Percentiles rank a stretch among this genome's conserved stretches.
Conservation (phyloP, 495 filamentous ascomycete species). For the Durotheca rogersii region DNA sequence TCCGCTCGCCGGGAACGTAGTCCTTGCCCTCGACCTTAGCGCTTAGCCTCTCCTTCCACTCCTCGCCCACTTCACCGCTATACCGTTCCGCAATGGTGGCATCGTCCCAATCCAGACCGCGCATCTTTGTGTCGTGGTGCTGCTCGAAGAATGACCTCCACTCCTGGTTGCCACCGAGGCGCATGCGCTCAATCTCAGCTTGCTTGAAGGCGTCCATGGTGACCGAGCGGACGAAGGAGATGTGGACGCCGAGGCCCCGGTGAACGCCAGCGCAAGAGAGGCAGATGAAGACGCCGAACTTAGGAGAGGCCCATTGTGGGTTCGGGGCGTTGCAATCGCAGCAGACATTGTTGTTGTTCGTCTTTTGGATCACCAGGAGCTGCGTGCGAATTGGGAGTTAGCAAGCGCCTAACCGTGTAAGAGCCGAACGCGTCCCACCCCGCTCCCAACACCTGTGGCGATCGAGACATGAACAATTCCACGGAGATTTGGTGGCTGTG, state of each 20-base stretch:
- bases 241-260: slow-evolving; percentile 92
- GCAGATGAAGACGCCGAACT: slow-evolving; percentile 90
- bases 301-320: slow-evolving; percentile 85
- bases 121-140: slow-evolving; percentile 63
- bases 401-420: slow-evolving; percentile 6
- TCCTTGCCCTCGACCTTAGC: slow-evolving; percentile 82
- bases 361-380: slow-evolving; percentile 87
- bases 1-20: slow-evolving; percentile 67
- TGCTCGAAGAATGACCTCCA: slow-evolving; percentile 82
- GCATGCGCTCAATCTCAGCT: slow-evolving; percentile 82
- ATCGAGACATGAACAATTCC: too few relatives aligned
- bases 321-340: slow-evolving; percentile 92
- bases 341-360: slow-evolving; percentile 80
- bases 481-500: slow-evolving; percentile 6
- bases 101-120: slow-evolving; percentile 66
- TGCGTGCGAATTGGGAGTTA: slow-evolving; percentile 38
- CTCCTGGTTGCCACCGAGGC: slow-evolving; percentile 78
- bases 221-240: slow-evolving; percentile 93
- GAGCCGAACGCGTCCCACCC: too few relatives aligned
- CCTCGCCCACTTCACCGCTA: slow-evolving; percentile 81
- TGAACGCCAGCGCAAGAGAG: slow-evolving; percentile 93
- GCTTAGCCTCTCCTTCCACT: slow-evolving; percentile 88
- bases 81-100: slow-evolving; percentile 83
- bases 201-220: slow-evolving; percentile 98
- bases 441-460: too few relatives aligned